phyloP scores from a whole-genome alignment of 768 basidiomycete genomes.

The Leccinum imitatum region DNA sequence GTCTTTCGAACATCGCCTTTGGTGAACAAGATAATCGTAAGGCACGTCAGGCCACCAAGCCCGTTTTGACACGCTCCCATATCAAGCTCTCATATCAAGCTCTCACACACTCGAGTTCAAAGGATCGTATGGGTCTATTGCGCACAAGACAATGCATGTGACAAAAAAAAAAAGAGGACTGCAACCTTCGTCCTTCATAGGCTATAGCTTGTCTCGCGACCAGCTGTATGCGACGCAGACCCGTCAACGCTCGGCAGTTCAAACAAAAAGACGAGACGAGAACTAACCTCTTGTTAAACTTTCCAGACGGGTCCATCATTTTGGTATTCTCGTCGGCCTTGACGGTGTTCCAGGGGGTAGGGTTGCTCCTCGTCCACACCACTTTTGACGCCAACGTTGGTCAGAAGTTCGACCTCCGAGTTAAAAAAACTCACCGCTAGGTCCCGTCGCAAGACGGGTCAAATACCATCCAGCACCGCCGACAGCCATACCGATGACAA shows the following conservation, averaged over 20 bases:
- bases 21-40: not conserved
- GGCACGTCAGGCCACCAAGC: not conserved
- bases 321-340: constrained; percentile 75
- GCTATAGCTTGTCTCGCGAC: constrained; percentile 72
- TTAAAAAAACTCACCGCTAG: constrained; percentile 40
- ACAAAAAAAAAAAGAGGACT: not conserved
- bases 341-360: constrained; percentile 86
- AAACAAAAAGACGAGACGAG: not conserved
- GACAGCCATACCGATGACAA: constrained; percentile 48
- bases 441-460: constrained; percentile 58
- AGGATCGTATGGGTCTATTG: constrained; percentile 18
- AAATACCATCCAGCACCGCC: constrained; percentile 69
- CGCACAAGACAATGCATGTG: constrained; percentile 11
- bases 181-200: not conserved
- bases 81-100: not conserved
- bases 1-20: constrained; percentile 39
- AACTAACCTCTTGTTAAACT: constrained; percentile 63
- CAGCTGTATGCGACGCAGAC: constrained; percentile 46
- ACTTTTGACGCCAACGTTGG: constrained; percentile 33
- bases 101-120: not conserved
- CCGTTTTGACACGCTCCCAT: not conserved
- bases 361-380: constrained; percentile 69
- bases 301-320: constrained; percentile 65
- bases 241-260: constrained; percentile 1
- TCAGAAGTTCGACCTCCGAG: not conserved